A percentile compares a stretch with the other conserved stretches of the same genome.
These are phyloP conservation scores for Hylodesmum podocarpum DNA, from an alignment of 306 rosid species.

Conservation along the genomic window DNA sequence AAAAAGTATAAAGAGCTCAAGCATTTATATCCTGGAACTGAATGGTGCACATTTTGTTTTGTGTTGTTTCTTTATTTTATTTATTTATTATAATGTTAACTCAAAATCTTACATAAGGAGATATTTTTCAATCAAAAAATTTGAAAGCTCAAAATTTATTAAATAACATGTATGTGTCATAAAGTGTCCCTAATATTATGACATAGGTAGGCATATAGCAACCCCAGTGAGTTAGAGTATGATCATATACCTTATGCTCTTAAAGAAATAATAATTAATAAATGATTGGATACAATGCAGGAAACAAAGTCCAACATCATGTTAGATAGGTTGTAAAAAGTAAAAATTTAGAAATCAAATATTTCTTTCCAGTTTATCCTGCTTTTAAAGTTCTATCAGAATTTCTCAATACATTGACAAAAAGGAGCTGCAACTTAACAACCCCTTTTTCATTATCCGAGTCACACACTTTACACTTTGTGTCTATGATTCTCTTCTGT, in stretches of 20 bases:
- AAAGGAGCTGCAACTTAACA: constrained; percentile 16
- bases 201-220: constrained; percentile 28
- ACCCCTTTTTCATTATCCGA: constrained; percentile 27
- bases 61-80: no score
- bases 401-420: constrained; percentile 20
- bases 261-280: not conserved
- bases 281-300: constrained; percentile 24
- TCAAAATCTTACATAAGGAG: not conserved
- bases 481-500: not conserved
- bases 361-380: constrained; percentile 29
- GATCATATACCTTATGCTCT: not conserved
- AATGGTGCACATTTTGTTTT: not conserved
- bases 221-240: constrained; percentile 17
- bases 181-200: constrained; percentile 23
- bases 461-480: not conserved
- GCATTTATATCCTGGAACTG: not conserved
- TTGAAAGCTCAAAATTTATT: not conserved
- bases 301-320: constrained; percentile 25
- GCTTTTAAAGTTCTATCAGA: constrained; percentile 32
- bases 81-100: not conserved
- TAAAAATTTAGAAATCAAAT: not conserved
- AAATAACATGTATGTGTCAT: constrained; percentile 19
- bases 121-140: not conserved
- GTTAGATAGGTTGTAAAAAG: constrained; percentile 21
- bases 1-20: not conserved